phyloP scores from a whole-genome alignment of 2,329 filamentous ascomycete genomes.

The Scedosporium aurantiacum region DNA sequence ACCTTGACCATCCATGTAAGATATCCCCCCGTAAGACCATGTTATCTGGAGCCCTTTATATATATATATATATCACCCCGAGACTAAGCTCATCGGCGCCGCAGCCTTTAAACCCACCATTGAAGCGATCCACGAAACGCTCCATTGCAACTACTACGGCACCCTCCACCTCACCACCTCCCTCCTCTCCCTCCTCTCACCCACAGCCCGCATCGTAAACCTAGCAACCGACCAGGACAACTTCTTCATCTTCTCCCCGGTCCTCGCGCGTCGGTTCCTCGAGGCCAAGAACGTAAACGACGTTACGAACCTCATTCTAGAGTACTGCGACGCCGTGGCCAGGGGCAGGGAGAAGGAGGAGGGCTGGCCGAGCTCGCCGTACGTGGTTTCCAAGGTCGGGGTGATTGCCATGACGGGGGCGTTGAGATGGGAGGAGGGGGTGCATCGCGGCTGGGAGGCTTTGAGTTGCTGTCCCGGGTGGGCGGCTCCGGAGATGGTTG shows the following conservation, averaged over 20 bases:
- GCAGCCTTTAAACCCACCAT: slow-evolving; percentile 18
- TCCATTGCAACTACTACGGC: slow-evolving; percentile 40
- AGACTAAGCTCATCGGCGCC: no score
- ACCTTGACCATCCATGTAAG: slow-evolving; percentile 31
- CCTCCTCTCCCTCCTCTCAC: slow-evolving; percentile 33
- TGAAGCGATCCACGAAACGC: slow-evolving; percentile 34
- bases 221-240: slow-evolving; percentile 32
- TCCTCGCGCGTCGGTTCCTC: slow-evolving; percentile 30
- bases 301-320: slow-evolving; percentile 35
- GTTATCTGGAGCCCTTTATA: no score
- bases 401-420: slow-evolving; percentile 28
- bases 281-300: slow-evolving; percentile 26
- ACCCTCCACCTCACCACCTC: slow-evolving; percentile 32
- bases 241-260: slow-evolving; percentile 33
- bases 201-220: slow-evolving; percentile 35
- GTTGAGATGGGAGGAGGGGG: slow-evolving; percentile 19
- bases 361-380: slow-evolving; percentile 38
- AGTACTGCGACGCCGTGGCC: slow-evolving; percentile 34
- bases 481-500: slow-evolving; percentile 35
- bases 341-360: slow-evolving; percentile 30
- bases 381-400: slow-evolving; percentile 34
- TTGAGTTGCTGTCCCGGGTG: slow-evolving; percentile 32
- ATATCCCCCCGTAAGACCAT: neutral
- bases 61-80: no score
- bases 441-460: slow-evolving; percentile 16